Evolutionary conservation across 441 rosid genomes (phyloP).

Genomic region (Jatropha podagrica): DNA sequence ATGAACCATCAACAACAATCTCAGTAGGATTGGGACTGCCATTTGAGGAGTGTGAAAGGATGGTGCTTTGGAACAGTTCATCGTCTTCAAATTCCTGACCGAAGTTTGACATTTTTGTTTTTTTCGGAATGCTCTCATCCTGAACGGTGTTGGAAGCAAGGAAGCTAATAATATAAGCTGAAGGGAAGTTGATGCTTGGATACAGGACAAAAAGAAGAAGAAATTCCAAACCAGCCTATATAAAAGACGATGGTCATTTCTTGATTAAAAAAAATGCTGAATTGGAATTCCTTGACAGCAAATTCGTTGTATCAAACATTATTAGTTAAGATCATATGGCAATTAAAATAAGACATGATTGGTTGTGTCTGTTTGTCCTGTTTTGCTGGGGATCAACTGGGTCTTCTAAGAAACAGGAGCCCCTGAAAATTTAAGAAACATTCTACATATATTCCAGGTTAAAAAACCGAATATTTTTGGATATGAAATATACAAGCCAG

Average conservation of each 20-base stretch:
- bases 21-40: slow-evolving; percentile 43
- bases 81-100: slow-evolving; percentile 52
- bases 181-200: slow-evolving; percentile 12
- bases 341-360: slow-evolving; percentile 9
- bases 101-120: slow-evolving; percentile 45
- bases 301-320: slow-evolving; percentile 17
- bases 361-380: slow-evolving; percentile 37
- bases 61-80: slow-evolving; percentile 41
- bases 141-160: slow-evolving; percentile 5
- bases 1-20: slow-evolving; percentile 29
- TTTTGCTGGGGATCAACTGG: slow-evolving; percentile 11
- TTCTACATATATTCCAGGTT: background rate
- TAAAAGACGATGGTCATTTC: slow-evolving; percentile 28
- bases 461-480: background rate
- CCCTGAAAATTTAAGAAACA: background rate
- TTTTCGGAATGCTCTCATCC: background rate
- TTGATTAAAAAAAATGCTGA: slow-evolving; percentile 6
- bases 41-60: slow-evolving; percentile 36
- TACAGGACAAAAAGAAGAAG: slow-evolving; percentile 41
- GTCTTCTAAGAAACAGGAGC: background rate
- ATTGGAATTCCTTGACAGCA: slow-evolving; percentile 34
- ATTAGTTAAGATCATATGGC: slow-evolving; percentile 9
- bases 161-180: slow-evolving; percentile 29
- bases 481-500: background rate
- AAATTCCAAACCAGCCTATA: slow-evolving; percentile 30